These are phyloP conservation scores for Rhodotorula graminis DNA, from an alignment of 768 basidiomycete genomes.

Conservation along the genomic window DNA sequence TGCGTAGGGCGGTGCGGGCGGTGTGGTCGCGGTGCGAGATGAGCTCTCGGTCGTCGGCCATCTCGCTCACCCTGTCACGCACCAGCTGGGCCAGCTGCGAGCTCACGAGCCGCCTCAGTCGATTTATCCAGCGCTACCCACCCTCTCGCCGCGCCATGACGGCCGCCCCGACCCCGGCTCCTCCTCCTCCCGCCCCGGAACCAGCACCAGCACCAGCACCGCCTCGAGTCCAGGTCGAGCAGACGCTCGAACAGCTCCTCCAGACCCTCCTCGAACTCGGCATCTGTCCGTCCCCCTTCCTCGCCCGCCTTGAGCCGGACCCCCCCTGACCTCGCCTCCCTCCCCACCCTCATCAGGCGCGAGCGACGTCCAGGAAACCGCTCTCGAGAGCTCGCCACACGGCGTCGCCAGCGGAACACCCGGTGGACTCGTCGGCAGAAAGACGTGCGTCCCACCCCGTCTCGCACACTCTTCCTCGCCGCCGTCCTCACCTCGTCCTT, in stretches of 20 bases:
- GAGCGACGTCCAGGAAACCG: slow-evolving; percentile 31
- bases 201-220: background rate
- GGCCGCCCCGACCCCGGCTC: background rate
- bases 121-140: too few species aligned
- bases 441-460: slow-evolving; percentile 12
- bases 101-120: too few species aligned
- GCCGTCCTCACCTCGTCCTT: background rate
- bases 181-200: background rate
- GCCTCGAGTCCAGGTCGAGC: slow-evolving; percentile 21
- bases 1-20: too few species aligned
- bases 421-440: slow-evolving; percentile 34
- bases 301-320: too few species aligned
- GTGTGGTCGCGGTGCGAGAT: too few species aligned
- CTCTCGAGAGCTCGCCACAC: slow-evolving; percentile 6
- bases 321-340: background rate
- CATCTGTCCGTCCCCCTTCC: slow-evolving; percentile 19
- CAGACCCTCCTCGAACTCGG: slow-evolving; percentile 38
- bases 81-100: too few species aligned
- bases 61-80: too few species aligned
- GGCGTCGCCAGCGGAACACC: slow-evolving; percentile 21
- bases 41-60: too few species aligned
- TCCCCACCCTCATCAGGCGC: slow-evolving; percentile 19
- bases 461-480: too few species aligned
- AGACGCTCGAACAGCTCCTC: slow-evolving; percentile 30
- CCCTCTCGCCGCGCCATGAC: background rate